These are phyloP conservation scores for Trichothecium roseum DNA, from an alignment of 2,329 filamentous ascomycete species.

Conservation along the genomic window DNA sequence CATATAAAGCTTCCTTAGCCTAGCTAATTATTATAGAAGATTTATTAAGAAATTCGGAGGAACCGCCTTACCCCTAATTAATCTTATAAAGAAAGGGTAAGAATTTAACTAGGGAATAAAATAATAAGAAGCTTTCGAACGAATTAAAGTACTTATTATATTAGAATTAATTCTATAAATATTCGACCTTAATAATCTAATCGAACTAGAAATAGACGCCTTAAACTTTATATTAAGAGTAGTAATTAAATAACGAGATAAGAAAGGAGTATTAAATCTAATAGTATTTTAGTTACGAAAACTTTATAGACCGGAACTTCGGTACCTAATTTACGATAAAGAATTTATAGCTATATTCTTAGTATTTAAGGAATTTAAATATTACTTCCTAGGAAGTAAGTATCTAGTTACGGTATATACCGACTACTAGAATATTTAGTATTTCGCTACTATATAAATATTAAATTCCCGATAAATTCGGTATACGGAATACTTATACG, in stretches of 20 bases:
- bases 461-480: neutral
- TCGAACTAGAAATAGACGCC: neutral
- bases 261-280: neutral
- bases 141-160: neutral
- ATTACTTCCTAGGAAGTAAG: no score
- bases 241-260: neutral
- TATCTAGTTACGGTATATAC: no score
- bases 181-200: neutral
- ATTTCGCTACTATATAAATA: neutral
- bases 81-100: neutral
- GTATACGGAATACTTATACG: neutral
- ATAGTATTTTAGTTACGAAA: slow-evolving; percentile 3
- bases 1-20: neutral
- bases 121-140: no score
- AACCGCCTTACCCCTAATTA: no score
- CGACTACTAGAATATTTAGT: slow-evolving; percentile 1
- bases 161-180: neutral
- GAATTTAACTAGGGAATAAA: neutral
- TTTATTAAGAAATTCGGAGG: no score
- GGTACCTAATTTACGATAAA: no score
- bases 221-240: neutral
- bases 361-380: no score
- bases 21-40: neutral
- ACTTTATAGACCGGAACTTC: slow-evolving; percentile 1
- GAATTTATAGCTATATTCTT: neutral